Conservation (phyloP, 2,329 filamentous ascomycete species). For the Monilinia fructigena region DNA sequence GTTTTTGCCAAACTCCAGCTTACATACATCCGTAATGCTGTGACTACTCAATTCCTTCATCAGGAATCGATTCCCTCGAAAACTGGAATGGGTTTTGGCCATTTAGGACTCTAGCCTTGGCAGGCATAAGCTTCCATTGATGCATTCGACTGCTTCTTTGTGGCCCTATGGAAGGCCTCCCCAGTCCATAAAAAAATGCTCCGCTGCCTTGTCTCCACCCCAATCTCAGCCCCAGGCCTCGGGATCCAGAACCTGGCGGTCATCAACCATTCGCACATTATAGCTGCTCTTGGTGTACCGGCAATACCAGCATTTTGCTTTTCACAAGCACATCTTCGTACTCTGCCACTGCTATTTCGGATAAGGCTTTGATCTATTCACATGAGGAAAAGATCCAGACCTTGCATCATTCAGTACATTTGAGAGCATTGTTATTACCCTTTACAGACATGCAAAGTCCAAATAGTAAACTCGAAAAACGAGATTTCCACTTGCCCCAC, state of each 20-base stretch:
- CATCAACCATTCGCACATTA: constrained; percentile 28
- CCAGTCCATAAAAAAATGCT: constrained; percentile 13
- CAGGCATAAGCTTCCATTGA: constrained; percentile 21
- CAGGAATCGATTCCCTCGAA: not conserved
- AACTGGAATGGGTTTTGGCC: constrained; percentile 2
- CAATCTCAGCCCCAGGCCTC: constrained; percentile 30
- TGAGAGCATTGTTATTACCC: constrained; percentile 8
- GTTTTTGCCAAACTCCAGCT: constrained; percentile 1
- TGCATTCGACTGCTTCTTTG: constrained; percentile 22
- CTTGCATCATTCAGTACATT: constrained; percentile 1
- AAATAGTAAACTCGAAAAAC: constrained; percentile 17
- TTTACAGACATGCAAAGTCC: constrained; percentile 20
- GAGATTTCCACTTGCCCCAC: constrained; percentile 24
- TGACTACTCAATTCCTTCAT: constrained; percentile 16
- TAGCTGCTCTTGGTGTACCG: constrained; percentile 21
- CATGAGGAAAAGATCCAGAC: not conserved
- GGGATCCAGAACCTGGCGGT: constrained; percentile 29
- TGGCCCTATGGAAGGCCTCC: constrained; percentile 18
- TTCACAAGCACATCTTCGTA: constrained; percentile 29
- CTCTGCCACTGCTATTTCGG: constrained; percentile 36
- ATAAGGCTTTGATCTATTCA: constrained; percentile 25
- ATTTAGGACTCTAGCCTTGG: constrained; percentile 13
- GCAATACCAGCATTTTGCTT: constrained; percentile 26
- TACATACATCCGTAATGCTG: constrained; percentile 8
- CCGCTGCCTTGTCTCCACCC: constrained; percentile 20